phyloP scores from a whole-genome alignment of 2,329 filamentous ascomycete species.

The Albifimbria verrucaria region DNA sequence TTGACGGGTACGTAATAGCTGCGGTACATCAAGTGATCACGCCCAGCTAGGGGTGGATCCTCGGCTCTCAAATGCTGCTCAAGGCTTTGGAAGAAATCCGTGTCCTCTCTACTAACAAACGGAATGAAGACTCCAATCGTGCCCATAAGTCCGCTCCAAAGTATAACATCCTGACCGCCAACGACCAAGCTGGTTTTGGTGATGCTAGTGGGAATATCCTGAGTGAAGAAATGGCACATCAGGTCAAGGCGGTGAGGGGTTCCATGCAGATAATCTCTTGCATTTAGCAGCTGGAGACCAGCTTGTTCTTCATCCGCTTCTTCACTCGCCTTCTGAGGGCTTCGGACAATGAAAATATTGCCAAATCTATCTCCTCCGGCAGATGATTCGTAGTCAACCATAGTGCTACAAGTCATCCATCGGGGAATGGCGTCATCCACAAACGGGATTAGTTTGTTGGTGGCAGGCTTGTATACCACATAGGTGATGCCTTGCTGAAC shows the following conservation, averaged over 20 bases:
- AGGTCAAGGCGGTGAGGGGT: slow-evolving; percentile 80
- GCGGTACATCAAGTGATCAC: slow-evolving; percentile 93
- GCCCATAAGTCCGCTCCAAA: slow-evolving; percentile 94
- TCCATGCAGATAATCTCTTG: slow-evolving; percentile 85
- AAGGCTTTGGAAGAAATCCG: slow-evolving; percentile 95
- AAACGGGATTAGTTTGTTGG: slow-evolving; percentile 91
- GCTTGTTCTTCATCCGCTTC: slow-evolving; percentile 91
- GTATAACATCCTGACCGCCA: slow-evolving; percentile 83
- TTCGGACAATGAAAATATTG: slow-evolving; percentile 90
- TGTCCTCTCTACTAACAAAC: slow-evolving; percentile 86
- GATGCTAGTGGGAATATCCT: slow-evolving; percentile 89
- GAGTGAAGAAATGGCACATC: slow-evolving; percentile 83
- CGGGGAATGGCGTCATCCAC: slow-evolving; percentile 84
- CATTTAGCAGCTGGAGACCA: slow-evolving; percentile 86
- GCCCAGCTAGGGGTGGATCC: slow-evolving; percentile 81
- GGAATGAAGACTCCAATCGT: slow-evolving; percentile 92
- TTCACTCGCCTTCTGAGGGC: slow-evolving; percentile 78
- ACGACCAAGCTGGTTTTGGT: slow-evolving; percentile 87
- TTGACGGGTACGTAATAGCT: slow-evolving; percentile 96
- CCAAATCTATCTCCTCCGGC: slow-evolving; percentile 97
- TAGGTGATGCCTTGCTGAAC: slow-evolving; percentile 89
- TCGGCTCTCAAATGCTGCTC: slow-evolving; percentile 85
- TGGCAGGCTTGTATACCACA: slow-evolving; percentile 87
- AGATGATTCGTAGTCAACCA: slow-evolving; percentile 96
- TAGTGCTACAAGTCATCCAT: slow-evolving; percentile 86